Evolutionary conservation across 257 asterid species (phyloP), one percentile per base, ranked within the genome.

Genomic region (Salvia splendens): DNA sequence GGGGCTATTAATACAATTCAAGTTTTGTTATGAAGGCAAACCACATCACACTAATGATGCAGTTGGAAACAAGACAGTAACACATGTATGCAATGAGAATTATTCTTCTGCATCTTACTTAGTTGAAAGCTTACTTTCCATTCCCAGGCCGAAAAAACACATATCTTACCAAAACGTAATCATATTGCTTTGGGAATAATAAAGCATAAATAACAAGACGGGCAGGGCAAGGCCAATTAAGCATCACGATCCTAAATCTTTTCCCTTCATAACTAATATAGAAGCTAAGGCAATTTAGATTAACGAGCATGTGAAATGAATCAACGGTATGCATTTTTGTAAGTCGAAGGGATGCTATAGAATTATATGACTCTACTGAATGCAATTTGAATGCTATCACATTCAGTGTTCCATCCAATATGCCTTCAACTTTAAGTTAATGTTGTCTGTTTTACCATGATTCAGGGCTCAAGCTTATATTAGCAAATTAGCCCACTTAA

Each of bases 341-440:
- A 57, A 32, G 28, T 33, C 35, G 43, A 3, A 36, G 35, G n/a
- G 30, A 15, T 61, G 20, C 40, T 16, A 41, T 33, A 38, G 9
- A 38, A 60, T 10, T 10, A 60, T 60, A 41, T 17, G 16, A 61
- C 52, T 20, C 66, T 17, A 16, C 32, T 61, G 38, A 61, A 24
- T 2, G 3, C 2, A 24, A 24, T 24, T 24, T 24, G 30, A 24
- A 2, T 24, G 30, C 30, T 24, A 24, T 24, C 30, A 24, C 30
- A 24, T 24, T 24, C 30, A 2, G 30, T 24, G 30, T 24, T 2
- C 30, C 30, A 24, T 24, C 30, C 30, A 24, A 24, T 24, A 24
- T 24, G 3, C 30, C 3, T 24, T 24, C 1, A 24, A 24, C 30
- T 24, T 24, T 2, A 24, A 24, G 30, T 24, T 24, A 24, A 24